A percentile compares a stretch with the other conserved stretches of the same genome.
Evolutionary conservation across 306 rosid species (phyloP).

Genomic region (Vicia villosa): DNA sequence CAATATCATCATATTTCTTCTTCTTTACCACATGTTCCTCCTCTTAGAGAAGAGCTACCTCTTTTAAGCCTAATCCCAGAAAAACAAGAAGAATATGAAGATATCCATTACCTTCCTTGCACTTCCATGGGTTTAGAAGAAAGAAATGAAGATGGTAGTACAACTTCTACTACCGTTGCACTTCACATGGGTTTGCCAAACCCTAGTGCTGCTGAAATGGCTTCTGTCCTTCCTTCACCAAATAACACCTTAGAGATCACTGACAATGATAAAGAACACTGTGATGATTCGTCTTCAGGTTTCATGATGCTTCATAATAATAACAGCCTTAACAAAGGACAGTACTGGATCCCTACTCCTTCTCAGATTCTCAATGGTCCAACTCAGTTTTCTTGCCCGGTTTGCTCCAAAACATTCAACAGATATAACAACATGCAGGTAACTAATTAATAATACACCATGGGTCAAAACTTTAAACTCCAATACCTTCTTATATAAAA

Average conservation of each 20-base stretch:
- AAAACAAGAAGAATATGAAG: constrained; percentile 21
- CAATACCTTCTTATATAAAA: too few species aligned
- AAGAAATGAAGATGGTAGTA: neutral
- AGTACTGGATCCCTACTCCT: constrained; percentile 98
- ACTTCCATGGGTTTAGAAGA: constrained; percentile 49
- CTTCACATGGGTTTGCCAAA: constrained; percentile 94
- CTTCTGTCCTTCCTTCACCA: constrained; percentile 57
- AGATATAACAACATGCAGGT: constrained; percentile 99
- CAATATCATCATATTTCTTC: constrained; percentile 25
- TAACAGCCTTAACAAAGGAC: constrained; percentile 57
- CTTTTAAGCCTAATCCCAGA: constrained; percentile 61
- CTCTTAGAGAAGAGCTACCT: constrained; percentile 81
- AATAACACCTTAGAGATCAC: constrained; percentile 39
- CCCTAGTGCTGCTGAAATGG: constrained; percentile 94
- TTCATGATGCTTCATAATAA: constrained; percentile 36
- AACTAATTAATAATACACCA: neutral
- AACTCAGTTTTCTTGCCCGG: constrained; percentile 46
- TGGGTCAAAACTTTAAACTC: neutral
- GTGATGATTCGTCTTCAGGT: constrained; percentile 49
- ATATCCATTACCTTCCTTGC: constrained; percentile 8
- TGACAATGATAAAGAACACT: neutral
- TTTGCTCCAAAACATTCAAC: constrained; percentile 95
- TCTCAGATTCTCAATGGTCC: constrained; percentile 99
- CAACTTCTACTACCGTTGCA: constrained; percentile 68
- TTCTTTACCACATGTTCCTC: constrained; percentile 66